Evolutionary conservation across 345 rosid genomes (phyloP).

Genomic region (Cardamine resedifolia): DNA sequence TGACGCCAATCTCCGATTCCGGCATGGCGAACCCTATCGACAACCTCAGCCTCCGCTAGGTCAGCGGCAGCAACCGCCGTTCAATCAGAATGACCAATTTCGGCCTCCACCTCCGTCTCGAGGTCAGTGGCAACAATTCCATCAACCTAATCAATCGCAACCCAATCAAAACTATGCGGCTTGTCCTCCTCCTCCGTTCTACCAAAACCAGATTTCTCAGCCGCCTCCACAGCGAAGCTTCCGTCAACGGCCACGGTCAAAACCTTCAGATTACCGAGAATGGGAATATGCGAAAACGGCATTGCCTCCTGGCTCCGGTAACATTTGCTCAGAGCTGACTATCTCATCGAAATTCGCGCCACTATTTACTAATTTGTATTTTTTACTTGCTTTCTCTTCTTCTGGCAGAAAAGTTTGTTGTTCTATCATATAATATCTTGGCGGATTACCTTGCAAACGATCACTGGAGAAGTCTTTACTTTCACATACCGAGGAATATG

Average conservation of each 20-base stretch:
- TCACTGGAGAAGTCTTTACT: conserved; percentile 77
- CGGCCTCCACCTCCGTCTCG: conserved; percentile 30
- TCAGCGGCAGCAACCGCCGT: conserved; percentile 25
- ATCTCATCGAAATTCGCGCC: not conserved
- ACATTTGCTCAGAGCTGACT: not conserved
- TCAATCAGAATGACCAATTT: conserved; percentile 22
- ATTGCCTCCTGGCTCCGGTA: conserved; percentile 64
- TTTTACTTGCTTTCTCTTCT: not conserved
- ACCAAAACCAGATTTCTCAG: conserved; percentile 46
- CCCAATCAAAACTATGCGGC: conserved; percentile 30
- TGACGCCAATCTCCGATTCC: conserved; percentile 46
- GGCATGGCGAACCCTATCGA: conserved; percentile 28
- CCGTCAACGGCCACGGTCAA: conserved; percentile 46
- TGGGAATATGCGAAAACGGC: conserved; percentile 69
- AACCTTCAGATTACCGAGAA: conserved; percentile 63
- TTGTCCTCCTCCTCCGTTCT: conserved; percentile 42
- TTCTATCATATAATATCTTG: conserved; percentile 83
- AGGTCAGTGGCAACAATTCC: conserved; percentile 37
- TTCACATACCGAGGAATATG: conserved; percentile 73
- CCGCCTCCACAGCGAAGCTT: conserved; percentile 45
- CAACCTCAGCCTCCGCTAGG: not conserved
- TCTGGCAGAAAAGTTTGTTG: conserved; percentile 65
- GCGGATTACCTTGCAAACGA: conserved; percentile 87
- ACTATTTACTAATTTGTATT: not conserved
- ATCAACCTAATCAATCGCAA: conserved; percentile 33